phyloP scores from a whole-genome alignment of 768 basidiomycete species.

The Terana coerulea region DNA sequence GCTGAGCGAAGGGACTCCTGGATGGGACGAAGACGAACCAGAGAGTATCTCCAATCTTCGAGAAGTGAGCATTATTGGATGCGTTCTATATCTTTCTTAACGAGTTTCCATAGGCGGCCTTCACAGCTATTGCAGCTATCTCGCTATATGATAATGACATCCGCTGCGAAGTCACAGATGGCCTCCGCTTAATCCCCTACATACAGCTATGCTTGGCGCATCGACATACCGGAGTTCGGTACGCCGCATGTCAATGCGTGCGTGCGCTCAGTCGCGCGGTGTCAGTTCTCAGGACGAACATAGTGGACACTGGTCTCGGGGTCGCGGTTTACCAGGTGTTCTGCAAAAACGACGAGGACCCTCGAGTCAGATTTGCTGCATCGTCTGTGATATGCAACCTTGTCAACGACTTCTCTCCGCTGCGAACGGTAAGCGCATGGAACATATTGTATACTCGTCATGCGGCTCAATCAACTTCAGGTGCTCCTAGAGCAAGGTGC shows the following conservation, averaged over 20 bases:
- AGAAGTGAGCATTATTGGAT: slow-evolving; percentile 44
- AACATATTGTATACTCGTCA: neutral
- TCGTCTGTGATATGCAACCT: slow-evolving; percentile 80
- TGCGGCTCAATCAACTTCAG: slow-evolving; percentile 29
- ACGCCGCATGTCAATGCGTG: slow-evolving; percentile 83
- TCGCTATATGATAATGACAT: slow-evolving; percentile 71
- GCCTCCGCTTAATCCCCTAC: slow-evolving; percentile 48
- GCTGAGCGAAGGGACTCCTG: slow-evolving; percentile 38
- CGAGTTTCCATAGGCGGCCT: slow-evolving; percentile 46
- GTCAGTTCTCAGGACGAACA: slow-evolving; percentile 74
- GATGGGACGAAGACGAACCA: slow-evolving; percentile 71
- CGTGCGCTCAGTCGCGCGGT: slow-evolving; percentile 78
- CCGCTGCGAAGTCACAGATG: slow-evolving; percentile 63
- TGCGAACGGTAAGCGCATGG: slow-evolving; percentile 53
- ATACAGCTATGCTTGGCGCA: slow-evolving; percentile 56
- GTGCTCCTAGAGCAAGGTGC: slow-evolving; percentile 65
- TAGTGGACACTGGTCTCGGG: slow-evolving; percentile 81
- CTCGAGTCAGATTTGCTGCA: slow-evolving; percentile 67
- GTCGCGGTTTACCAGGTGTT: slow-evolving; percentile 63
- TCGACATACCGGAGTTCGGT: slow-evolving; percentile 69
- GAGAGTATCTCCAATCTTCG: slow-evolving; percentile 55
- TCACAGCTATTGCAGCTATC: slow-evolving; percentile 73
- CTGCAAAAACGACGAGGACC: slow-evolving; percentile 54
- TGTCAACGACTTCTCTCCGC: slow-evolving; percentile 81
- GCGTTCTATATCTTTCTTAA: neutral